Evolutionary conservation across 169 alveolate genomes (phyloP).

Genomic region (Cryptosporidium xiaoi): DNA sequence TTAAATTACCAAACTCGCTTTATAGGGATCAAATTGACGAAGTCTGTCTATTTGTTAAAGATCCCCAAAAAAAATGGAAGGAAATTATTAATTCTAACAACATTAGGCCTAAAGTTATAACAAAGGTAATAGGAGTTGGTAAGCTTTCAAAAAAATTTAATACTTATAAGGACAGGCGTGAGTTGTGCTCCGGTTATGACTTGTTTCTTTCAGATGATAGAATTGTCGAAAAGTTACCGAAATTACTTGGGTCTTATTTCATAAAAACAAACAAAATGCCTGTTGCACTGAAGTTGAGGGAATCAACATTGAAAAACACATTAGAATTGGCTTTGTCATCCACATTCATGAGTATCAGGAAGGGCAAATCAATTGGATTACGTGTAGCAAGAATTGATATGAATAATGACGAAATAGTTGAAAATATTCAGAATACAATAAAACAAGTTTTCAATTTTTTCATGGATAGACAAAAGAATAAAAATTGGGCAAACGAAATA

Average conservation of each 20-base stretch:
- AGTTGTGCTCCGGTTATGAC: conserved; percentile 78
- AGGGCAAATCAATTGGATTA: conserved; percentile 77
- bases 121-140: conserved; percentile 73
- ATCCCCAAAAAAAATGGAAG: conserved; percentile 82
- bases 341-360: conserved; percentile 57
- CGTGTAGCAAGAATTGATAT: conserved; percentile 76
- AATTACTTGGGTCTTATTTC: conserved; percentile 76
- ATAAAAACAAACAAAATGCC: conserved; percentile 76
- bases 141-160: conserved; percentile 77
- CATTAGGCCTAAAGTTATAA: conserved; percentile 25
- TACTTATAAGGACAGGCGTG: conserved; percentile 75
- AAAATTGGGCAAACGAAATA: conserved; percentile 76
- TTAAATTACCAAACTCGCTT: conserved; percentile 29
- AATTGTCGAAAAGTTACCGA: conserved; percentile 74
- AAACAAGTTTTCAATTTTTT: conserved; percentile 71
- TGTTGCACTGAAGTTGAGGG: conserved; percentile 26
- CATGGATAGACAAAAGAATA: conserved; percentile 1
- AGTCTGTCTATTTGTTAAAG: conserved; percentile 78
- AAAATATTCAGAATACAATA: conserved; percentile 74
- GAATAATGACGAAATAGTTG: conserved; percentile 67
- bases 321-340: conserved; percentile 71
- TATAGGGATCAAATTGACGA: conserved; percentile 39
- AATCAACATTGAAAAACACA: conserved; percentile 64
- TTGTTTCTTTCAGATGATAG: conserved; percentile 75
- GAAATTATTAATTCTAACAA: conserved; percentile 48